Evolutionary conservation across 768 basidiomycete species (phyloP), one percentile per base, ranked within the genome.

Genomic region (Dictyophora rubrovolvata): DNA sequence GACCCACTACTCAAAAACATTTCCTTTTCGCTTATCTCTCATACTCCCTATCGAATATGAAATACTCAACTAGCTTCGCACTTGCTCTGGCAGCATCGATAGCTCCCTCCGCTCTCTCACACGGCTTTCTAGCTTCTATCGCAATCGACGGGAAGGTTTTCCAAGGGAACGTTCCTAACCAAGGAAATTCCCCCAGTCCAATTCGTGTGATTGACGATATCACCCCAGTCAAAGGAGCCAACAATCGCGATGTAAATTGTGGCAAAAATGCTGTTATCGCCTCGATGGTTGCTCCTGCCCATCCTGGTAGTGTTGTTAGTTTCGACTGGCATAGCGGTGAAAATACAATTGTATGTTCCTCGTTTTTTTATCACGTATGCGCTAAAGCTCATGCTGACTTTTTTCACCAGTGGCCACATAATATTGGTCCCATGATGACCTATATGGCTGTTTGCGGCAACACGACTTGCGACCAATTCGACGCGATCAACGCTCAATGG

Each of bases 361-460:
- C 52, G 73, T 34, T 23, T 4, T 37, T 48, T 21, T 14, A 28
- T 23, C n/a, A 17, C 18, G 22, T 35, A 53, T 55, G 18, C 20
- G 21, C 33, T 33, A 8, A 20, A 23, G 23, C 23, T 36, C 7
- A 22, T 23, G 37, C 55, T 61, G 49, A 20, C 35, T 53, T 18
- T 60, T 0, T 2, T 60, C 60, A 48, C 4, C 23, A 77, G 72
- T 80, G 77, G 81, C 74, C 74, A 0, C 80, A 87, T 64, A 72
- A 85, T 60, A 81, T 72, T 16, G 87, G 86, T 3, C 87, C 86
- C 9, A 72, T 87, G 72, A 72, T 89, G 70, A 87, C 85, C 36
- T 90, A 90, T 67, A 77, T 90, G 79, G 78, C 86, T 1, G 70
- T 73, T 28, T 90, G 88, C 65, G 79, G 79, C 0, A 69, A 70